Evolutionary conservation across 805 yeast species (phyloP).

Genomic region (Candida tammaniensis): DNA sequence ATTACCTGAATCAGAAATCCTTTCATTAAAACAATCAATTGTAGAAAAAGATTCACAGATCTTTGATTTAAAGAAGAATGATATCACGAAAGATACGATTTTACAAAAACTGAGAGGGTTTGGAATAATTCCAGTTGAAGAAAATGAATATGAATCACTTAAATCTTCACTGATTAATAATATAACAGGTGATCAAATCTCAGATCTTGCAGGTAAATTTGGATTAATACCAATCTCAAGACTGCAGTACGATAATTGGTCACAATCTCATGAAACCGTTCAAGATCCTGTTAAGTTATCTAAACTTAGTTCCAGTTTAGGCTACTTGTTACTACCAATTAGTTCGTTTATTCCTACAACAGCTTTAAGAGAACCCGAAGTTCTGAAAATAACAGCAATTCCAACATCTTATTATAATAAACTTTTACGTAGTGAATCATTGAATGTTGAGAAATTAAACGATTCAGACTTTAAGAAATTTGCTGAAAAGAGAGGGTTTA

Average conservation of each 20-base stretch:
- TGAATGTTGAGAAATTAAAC: constrained; percentile 43
- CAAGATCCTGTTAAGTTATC: constrained; percentile 25
- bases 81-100: constrained; percentile 21
- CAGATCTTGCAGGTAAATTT: constrained; percentile 36
- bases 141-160: constrained; percentile 27
- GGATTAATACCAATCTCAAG: constrained; percentile 26
- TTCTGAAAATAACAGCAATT: constrained; percentile 55
- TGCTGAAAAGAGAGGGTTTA: constrained; percentile 50
- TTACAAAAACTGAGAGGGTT: constrained; percentile 25
- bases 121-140: constrained; percentile 29
- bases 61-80: constrained; percentile 12
- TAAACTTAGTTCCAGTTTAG: constrained; percentile 42
- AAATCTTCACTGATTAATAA: constrained; percentile 15
- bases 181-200: constrained; percentile 13
- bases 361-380: constrained; percentile 52
- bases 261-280: constrained; percentile 15
- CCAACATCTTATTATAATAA: constrained; percentile 65
- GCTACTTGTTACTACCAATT: constrained; percentile 55
- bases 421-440: constrained; percentile 44
- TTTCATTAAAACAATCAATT: constrained; percentile 21
- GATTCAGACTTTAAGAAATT: constrained; percentile 45
- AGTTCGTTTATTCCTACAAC: constrained; percentile 64
- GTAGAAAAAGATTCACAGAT: constrained; percentile 32
- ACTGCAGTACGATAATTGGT: constrained; percentile 9
- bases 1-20: constrained; percentile 26